Percentiles rank a stretch among this genome's conserved stretches.
These are phyloP conservation scores for Albugo laibachii DNA, from an alignment of 352 stramenopile species.

Conservation along the genomic window DNA sequence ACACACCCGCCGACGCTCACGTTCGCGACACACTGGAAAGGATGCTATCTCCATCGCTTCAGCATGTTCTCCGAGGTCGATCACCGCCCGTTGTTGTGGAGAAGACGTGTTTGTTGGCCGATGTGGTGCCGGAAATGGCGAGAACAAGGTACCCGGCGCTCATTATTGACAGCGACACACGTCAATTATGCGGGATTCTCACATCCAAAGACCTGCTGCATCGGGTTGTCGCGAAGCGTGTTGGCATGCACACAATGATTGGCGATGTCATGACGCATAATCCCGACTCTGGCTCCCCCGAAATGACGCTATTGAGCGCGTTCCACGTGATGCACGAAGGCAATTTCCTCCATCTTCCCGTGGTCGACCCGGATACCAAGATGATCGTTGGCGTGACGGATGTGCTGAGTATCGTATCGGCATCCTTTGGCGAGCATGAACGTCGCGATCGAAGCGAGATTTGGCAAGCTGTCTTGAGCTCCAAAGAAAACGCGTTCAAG, in stretches of 20 bases:
- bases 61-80: conserved; percentile 53
- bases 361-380: conserved; percentile 61
- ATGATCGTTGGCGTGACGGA: conserved; percentile 68
- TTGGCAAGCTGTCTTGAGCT: conserved; percentile 45
- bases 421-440: conserved; percentile 50
- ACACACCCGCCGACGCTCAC: conserved; percentile 28
- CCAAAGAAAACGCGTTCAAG: conserved; percentile 38
- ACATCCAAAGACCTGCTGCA: conserved; percentile 95
- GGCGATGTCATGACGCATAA: conserved; percentile 89
- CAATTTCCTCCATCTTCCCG: conserved; percentile 92
- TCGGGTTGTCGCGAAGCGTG: conserved; percentile 82
- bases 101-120: conserved; percentile 19
- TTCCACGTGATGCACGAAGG: conserved; percentile 98
- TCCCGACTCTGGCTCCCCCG: conserved; percentile 83
- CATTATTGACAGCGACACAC: conserved; percentile 40
- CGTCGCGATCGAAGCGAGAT: conserved; percentile 56
- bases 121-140: conserved; percentile 18
- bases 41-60: conserved; percentile 66
- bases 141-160: conserved; percentile 57
- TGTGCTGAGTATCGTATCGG: conserved; percentile 54
- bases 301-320: conserved; percentile 91
- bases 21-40: conserved; percentile 72
- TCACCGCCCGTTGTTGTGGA: conserved; percentile 50
- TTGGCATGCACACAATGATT: conserved; percentile 79
- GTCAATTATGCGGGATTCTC: conserved; percentile 89